Conservation (phyloP, 1,284 basidiomycete genomes). For the Stygiomarasmius scandens region DNA sequence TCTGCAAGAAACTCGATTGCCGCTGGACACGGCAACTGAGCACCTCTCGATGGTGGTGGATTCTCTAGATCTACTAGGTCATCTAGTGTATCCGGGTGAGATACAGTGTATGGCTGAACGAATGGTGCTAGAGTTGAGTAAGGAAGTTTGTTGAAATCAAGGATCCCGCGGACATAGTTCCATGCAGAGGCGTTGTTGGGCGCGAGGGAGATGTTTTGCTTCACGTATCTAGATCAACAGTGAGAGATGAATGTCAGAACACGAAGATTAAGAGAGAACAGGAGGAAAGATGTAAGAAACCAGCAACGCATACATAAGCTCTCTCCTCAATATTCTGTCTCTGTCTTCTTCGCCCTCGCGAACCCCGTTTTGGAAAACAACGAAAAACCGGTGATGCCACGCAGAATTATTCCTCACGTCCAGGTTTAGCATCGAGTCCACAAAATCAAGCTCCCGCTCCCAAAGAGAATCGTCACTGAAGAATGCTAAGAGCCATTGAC, state of each 20-base stretch:
- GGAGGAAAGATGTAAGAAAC: conserved; percentile 14
- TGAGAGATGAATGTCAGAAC: no score
- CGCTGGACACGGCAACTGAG: conserved; percentile 72
- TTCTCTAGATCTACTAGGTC: conserved; percentile 75
- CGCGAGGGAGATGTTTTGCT: conserved; percentile 81
- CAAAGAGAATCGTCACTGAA: conserved; percentile 77
- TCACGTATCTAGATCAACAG: conserved; percentile 51
- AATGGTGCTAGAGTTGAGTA: conserved; percentile 61
- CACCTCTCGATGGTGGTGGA: conserved; percentile 64
- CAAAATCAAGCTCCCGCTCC: conserved; percentile 77
- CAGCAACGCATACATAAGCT: conserved; percentile 70
- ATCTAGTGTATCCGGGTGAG: conserved; percentile 31
- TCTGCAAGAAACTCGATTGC: conserved; percentile 91
- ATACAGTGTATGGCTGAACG: conserved; percentile 63
- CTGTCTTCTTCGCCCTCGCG: conserved; percentile 60
- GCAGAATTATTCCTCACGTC: conserved; percentile 97
- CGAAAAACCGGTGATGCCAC: conserved; percentile 98
- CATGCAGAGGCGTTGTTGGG: conserved; percentile 93
- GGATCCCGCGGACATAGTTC: conserved; percentile 88
- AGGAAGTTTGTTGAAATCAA: conserved; percentile 61
- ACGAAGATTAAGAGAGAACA: neutral
- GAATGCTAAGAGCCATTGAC: conserved; percentile 88
- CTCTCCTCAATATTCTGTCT: conserved; percentile 59
- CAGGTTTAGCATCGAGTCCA: conserved; percentile 71
- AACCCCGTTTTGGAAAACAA: conserved; percentile 75